phyloP scores from a whole-genome alignment of 352 stramenopile genomes.

The Blastocystis sp. region DNA sequence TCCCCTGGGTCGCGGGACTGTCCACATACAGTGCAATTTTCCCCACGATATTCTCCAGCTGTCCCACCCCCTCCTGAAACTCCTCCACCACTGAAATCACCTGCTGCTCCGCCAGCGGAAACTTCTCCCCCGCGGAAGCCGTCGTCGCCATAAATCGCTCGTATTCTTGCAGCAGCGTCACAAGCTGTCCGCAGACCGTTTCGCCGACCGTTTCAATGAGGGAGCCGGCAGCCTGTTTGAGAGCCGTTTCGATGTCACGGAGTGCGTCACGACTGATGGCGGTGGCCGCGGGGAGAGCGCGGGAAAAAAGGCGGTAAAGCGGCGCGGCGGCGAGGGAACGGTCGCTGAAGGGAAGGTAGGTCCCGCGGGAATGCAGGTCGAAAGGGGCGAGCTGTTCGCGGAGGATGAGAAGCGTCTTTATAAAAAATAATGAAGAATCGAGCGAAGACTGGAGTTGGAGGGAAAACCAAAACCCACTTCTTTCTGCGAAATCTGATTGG shows the following conservation, averaged over 20 bases:
- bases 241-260: background rate
- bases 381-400: conserved; percentile 40
- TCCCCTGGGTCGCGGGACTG: conserved; percentile 42
- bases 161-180: conserved; percentile 11
- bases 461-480: background rate
- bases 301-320: conserved; percentile 9
- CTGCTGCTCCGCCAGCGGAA: conserved; percentile 29
- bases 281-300: background rate
- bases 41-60: conserved; percentile 2
- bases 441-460: background rate
- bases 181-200: background rate
- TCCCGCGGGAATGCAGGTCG: conserved; percentile 7
- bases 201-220: conserved; percentile 13
- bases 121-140: background rate
- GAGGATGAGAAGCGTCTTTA: conserved; percentile 42
- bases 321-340: background rate
- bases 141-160: conserved; percentile 31
- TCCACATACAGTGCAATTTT: conserved; percentile 49
- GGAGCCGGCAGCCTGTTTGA: background rate
- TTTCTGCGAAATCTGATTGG: background rate
- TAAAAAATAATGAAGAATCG: background rate
- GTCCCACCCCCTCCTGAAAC: background rate
- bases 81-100: background rate
- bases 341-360: conserved; percentile 26
- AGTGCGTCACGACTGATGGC: conserved; percentile 17